A percentile compares a stretch with the other conserved stretches of the same genome.
These are phyloP conservation scores for Pholiota microspora DNA, from an alignment of 768 basidiomycete genomes.

Conservation along the genomic window DNA sequence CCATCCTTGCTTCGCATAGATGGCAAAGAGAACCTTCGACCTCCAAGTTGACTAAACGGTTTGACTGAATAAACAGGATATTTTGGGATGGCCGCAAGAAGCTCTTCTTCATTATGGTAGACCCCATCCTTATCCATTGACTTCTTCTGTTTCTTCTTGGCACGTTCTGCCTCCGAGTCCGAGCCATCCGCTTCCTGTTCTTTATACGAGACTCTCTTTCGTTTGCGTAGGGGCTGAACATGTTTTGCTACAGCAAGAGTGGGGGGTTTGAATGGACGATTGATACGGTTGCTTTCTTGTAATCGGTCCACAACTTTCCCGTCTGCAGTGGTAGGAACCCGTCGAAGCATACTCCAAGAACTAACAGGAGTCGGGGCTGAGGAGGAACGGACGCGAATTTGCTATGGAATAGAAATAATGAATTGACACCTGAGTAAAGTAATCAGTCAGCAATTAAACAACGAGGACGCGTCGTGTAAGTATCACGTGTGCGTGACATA, in stretches of 20 bases:
- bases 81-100: slow-evolving; percentile 59
- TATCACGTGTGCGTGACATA: slow-evolving; percentile 17
- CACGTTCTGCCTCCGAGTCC: slow-evolving; percentile 52
- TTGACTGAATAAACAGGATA: slow-evolving; percentile 84
- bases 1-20: slow-evolving; percentile 74
- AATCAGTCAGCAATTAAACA: neutral
- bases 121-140: slow-evolving; percentile 47
- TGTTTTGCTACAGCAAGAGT: slow-evolving; percentile 47
- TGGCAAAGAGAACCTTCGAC: slow-evolving; percentile 80
- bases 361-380: neutral
- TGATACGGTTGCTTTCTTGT: slow-evolving; percentile 69
- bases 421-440: neutral
- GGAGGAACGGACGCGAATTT: neutral
- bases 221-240: slow-evolving; percentile 71
- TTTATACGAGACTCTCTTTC: slow-evolving; percentile 88
- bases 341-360: slow-evolving; percentile 54
- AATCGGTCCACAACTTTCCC: slow-evolving; percentile 67
- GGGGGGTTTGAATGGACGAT: slow-evolving; percentile 82
- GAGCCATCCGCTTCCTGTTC: slow-evolving; percentile 58
- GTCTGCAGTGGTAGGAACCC: slow-evolving; percentile 66
- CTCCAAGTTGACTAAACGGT: slow-evolving; percentile 57
- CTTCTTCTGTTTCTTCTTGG: slow-evolving; percentile 66
- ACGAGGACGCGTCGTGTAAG: slow-evolving; percentile 12
- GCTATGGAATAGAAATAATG: neutral
- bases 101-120: slow-evolving; percentile 63